A percentile compares a stretch with the other conserved stretches of the same genome.
phyloP scores from a whole-genome alignment of 2,329 filamentous ascomycete species.

The Aureobasidium melanogenum region DNA sequence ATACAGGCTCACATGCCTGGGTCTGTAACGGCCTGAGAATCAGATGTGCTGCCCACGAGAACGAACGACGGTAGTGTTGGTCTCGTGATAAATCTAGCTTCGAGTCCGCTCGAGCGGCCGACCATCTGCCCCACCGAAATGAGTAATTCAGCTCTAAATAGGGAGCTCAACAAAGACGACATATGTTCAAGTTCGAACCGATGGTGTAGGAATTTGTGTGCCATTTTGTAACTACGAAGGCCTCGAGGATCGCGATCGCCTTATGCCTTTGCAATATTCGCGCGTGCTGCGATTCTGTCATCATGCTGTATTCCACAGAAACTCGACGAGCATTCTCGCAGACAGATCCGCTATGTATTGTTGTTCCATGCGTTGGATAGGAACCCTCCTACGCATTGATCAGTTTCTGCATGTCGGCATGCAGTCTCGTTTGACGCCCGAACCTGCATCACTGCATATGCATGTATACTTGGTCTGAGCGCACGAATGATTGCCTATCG shows the following conservation, averaged over 20 bases:
- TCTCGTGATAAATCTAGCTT: constrained; percentile 5
- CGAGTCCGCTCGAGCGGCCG: background rate
- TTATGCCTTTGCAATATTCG: background rate
- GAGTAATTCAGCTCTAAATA: background rate
- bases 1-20: constrained; percentile 3
- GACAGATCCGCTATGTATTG: background rate
- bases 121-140: background rate
- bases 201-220: background rate
- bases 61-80: background rate
- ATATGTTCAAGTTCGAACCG: background rate
- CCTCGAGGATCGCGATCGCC: background rate
- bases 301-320: background rate
- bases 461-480: background rate
- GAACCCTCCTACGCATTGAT: background rate
- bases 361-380: background rate
- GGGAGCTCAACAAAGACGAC: background rate
- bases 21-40: background rate
- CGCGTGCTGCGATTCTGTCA: background rate
- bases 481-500: constrained; percentile 3
- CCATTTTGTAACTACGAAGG: background rate
- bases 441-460: constrained; percentile 1
- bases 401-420: background rate
- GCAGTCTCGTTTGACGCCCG: background rate
- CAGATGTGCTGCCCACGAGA: constrained; percentile 9
- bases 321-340: background rate